Percentiles rank a stretch among this genome's conserved stretches.
Conservation (phyloP, 2,329 filamentous ascomycete species). For the Aureobasidium subglaciale region DNA sequence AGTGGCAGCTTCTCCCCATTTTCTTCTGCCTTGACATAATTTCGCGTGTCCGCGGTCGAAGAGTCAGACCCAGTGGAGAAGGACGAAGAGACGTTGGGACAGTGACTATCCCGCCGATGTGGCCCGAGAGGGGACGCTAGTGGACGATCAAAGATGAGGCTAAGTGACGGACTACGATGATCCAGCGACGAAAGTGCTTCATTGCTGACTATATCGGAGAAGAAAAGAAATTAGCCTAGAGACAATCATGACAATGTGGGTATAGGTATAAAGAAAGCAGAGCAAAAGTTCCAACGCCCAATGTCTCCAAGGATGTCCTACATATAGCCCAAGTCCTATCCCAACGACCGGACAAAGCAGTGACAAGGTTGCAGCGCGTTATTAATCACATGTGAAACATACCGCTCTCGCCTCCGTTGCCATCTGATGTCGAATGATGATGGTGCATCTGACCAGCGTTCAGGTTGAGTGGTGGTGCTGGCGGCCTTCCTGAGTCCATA, state of each 20-base stretch:
- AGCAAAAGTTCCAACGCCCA: conserved; percentile 4
- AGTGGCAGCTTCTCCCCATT: conserved; percentile 60
- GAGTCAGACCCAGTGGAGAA: conserved; percentile 52
- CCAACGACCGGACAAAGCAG: neutral
- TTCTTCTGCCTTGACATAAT: conserved; percentile 37
- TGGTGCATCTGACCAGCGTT: conserved; percentile 17
- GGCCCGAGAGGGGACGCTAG: conserved; percentile 61
- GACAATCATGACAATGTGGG: conserved; percentile 18
- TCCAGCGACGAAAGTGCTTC: conserved; percentile 52
- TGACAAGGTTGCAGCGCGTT: neutral
- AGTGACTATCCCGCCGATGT: conserved; percentile 70
- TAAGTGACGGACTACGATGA: conserved; percentile 54
- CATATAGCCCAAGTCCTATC: neutral
- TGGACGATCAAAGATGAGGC: conserved; percentile 40
- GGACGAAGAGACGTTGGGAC: conserved; percentile 58
- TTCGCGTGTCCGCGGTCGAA: conserved; percentile 33
- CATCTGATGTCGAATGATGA: conserved; percentile 19
- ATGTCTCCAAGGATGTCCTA: neutral
- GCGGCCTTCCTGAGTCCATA: neutral
- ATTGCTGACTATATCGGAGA: conserved; percentile 48
- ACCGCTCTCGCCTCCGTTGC: conserved; percentile 67
- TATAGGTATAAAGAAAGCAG: conserved; percentile 20
- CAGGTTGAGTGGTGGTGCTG: conserved; percentile 4
- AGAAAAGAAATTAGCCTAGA: conserved; percentile 37
- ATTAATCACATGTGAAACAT: conserved; percentile 86